phyloP scores from a whole-genome alignment of 129 eudicot species.

The Arctium lappa region DNA sequence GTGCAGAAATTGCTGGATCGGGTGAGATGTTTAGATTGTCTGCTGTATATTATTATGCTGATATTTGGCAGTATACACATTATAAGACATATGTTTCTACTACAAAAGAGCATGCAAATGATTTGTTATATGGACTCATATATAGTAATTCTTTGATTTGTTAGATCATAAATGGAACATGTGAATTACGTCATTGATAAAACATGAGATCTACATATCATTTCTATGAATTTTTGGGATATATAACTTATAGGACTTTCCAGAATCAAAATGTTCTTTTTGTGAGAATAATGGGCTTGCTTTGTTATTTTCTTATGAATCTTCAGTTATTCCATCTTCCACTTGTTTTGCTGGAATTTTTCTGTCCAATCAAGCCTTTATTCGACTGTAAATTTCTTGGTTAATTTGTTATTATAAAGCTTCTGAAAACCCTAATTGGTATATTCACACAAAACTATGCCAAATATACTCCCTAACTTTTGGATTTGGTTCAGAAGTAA shows the following conservation, averaged over 20 bases:
- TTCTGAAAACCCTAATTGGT: background rate
- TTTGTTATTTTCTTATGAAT: background rate
- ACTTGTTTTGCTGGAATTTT: background rate
- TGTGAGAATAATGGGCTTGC: background rate
- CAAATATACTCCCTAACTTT: background rate
- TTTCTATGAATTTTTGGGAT: background rate
- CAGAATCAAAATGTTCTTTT: background rate
- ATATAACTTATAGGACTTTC: background rate
- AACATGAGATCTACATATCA: background rate
- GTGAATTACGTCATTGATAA: background rate
- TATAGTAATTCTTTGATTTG: background rate
- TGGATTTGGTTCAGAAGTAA: background rate
- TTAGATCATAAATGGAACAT: background rate
- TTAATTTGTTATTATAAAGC: background rate
- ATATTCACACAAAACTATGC: background rate
- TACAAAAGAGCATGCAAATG: background rate
- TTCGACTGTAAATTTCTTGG: background rate
- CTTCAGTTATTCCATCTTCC: background rate
- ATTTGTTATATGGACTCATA: background rate
- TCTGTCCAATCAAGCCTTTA: background rate
- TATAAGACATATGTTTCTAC: conserved; percentile 7
- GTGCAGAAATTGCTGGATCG: conserved; percentile 95
- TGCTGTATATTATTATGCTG: background rate
- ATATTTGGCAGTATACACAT: background rate
- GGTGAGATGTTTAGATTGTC: conserved; percentile 39